Evolutionary conservation across 345 rosid genomes (phyloP).

Genomic region (Brassica carinata): DNA sequence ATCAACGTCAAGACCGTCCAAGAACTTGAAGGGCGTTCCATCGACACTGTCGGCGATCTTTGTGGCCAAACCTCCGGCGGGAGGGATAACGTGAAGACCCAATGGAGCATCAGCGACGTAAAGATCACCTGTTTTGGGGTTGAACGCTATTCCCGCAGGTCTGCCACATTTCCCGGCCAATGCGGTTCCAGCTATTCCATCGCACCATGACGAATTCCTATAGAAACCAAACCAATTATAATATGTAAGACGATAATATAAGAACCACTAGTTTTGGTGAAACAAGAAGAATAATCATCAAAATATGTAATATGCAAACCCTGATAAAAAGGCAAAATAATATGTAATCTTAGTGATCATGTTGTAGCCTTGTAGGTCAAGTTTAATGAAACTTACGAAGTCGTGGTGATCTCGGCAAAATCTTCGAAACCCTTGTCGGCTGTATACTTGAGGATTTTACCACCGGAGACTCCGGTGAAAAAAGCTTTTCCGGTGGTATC

Average conservation of each 20-base stretch:
- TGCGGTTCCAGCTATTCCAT: constrained; percentile 37
- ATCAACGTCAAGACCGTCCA: constrained; percentile 50
- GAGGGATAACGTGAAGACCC: constrained; percentile 46
- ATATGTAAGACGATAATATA: not conserved
- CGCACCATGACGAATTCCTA: constrained; percentile 34
- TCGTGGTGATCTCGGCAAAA: constrained; percentile 26
- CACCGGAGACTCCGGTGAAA: constrained; percentile 52
- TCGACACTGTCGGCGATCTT: constrained; percentile 39
- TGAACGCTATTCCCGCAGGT: constrained; percentile 48
- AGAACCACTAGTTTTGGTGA: not conserved
- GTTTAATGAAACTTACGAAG: constrained; percentile 17
- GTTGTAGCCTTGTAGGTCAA: too few species aligned
- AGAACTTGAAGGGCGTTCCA: constrained; percentile 38
- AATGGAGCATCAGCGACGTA: constrained; percentile 54
- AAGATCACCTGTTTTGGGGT: constrained; percentile 39
- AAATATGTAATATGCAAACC: not conserved
- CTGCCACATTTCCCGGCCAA: constrained; percentile 43
- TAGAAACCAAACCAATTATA: not conserved
- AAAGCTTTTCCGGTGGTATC: constrained; percentile 31
- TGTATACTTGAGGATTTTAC: constrained; percentile 45
- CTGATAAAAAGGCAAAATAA: too few species aligned
- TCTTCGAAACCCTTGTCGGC: constrained; percentile 29
- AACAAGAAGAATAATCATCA: too few species aligned
- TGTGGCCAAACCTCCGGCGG: constrained; percentile 49
- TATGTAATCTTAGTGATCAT: not conserved